Evolutionary conservation across 1,284 basidiomycete species (phyloP).

Genomic region (Neolentinus lepideus): DNA sequence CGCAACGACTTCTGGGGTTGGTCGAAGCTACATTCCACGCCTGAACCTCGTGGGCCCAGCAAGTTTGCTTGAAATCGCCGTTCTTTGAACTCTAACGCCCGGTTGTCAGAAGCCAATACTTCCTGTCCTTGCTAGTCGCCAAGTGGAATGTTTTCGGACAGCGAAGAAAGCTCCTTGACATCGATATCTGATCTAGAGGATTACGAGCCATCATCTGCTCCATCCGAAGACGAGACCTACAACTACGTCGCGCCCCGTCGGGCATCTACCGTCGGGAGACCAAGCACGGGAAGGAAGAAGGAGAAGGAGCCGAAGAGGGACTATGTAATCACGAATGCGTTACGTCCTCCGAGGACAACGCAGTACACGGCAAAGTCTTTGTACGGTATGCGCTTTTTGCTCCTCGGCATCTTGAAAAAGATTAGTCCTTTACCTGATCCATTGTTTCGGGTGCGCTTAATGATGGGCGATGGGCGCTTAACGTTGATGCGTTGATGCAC

Average conservation of each 20-base stretch:
- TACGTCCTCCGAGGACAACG: slow-evolving; percentile 35
- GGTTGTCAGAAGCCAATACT: too few species aligned
- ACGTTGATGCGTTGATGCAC: too few species aligned
- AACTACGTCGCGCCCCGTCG: neutral
- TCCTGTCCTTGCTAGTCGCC: too few species aligned
- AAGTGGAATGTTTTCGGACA: neutral
- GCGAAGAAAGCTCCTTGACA: slow-evolving; percentile 6
- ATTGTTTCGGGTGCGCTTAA: neutral
- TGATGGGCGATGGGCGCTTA: neutral
- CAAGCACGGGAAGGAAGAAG: neutral
- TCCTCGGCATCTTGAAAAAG: neutral
- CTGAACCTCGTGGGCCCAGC: too few species aligned
- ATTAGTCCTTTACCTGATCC: neutral
- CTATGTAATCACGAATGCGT: slow-evolving; percentile 14
- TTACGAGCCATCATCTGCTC: neutral
- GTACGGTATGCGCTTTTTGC: slow-evolving; percentile 28
- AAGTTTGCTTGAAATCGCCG: too few species aligned
- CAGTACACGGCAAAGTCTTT: slow-evolving; percentile 36
- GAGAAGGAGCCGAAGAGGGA: slow-evolving; percentile 4
- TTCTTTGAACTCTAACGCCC: too few species aligned
- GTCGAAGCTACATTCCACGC: too few species aligned
- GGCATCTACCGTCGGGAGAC: neutral
- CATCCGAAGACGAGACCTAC: neutral
- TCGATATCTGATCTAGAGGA: neutral
- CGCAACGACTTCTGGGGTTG: too few species aligned